Conservation (phyloP, 2,329 filamentous ascomycete genomes). For the Cadophora gregata region DNA sequence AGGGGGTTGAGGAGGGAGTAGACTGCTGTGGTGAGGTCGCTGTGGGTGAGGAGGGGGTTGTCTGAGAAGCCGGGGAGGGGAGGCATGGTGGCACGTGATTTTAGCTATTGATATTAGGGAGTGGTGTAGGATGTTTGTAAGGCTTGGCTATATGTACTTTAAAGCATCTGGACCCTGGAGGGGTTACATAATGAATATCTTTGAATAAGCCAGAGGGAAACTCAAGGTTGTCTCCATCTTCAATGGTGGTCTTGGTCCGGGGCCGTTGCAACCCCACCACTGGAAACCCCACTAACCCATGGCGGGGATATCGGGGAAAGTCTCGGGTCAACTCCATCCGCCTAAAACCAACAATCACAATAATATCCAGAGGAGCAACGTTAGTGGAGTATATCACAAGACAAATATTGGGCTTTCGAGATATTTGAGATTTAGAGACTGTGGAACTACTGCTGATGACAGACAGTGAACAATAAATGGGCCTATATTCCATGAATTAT, state of each 20-base stretch:
- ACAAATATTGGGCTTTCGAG: too few relatives aligned
- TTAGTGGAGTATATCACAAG: too few relatives aligned
- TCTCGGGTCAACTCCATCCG: conserved; percentile 10
- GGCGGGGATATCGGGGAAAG: conserved; percentile 5
- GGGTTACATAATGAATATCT: background rate
- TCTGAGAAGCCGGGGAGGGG: conserved; percentile 31
- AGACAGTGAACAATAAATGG: too few relatives aligned
- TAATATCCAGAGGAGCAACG: too few relatives aligned
- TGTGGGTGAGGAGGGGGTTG: conserved; percentile 39
- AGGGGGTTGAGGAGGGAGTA: conserved; percentile 24
- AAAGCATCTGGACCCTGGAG: too few relatives aligned
- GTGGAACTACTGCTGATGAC: background rate
- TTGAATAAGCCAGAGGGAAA: too few relatives aligned
- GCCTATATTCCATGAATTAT: too few relatives aligned
- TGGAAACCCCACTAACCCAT: background rate
- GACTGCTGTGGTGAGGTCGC: conserved; percentile 47
- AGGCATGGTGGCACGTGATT: conserved; percentile 27
- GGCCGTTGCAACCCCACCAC: background rate
- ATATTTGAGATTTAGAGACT: too few relatives aligned
- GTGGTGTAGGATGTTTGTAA: too few relatives aligned
- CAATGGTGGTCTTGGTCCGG: background rate
- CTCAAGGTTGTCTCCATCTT: too few relatives aligned
- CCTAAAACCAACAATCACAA: background rate
- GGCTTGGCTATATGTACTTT: too few relatives aligned
- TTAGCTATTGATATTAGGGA: background rate